A percentile compares a stretch with the other conserved stretches of the same genome.
Conservation (phyloP, 1,284 basidiomycete species). For the Acaromyces ingoldii region DNA sequence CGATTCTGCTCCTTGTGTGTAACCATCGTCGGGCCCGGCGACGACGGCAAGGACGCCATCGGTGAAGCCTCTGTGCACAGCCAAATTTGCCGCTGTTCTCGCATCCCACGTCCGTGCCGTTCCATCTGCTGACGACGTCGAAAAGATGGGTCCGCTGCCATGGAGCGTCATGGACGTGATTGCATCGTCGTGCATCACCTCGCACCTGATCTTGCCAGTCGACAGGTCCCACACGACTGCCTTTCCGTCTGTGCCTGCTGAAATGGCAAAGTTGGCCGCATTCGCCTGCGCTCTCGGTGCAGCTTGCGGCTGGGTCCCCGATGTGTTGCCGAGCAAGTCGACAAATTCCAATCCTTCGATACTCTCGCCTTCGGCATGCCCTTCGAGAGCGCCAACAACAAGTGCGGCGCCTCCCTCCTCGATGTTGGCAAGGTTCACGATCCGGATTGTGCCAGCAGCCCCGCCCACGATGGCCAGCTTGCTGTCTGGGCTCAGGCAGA, state of each 20-base stretch:
- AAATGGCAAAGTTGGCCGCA: constrained; percentile 63
- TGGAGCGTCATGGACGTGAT: constrained; percentile 52
- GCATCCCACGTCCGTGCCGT: constrained; percentile 88
- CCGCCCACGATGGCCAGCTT: constrained; percentile 79
- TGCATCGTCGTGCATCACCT: constrained; percentile 26
- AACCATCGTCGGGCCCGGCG: constrained; percentile 54
- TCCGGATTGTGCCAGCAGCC: constrained; percentile 71
- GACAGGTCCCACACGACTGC: constrained; percentile 88
- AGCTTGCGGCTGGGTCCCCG: constrained; percentile 27
- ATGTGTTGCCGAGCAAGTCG: constrained; percentile 60
- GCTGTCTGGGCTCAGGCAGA: constrained; percentile 67
- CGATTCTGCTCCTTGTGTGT: constrained; percentile 51
- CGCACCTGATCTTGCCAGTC: constrained; percentile 54
- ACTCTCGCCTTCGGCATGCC: constrained; percentile 80
- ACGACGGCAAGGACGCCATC: constrained; percentile 74
- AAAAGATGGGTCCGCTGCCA: constrained; percentile 80
- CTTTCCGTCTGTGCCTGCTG: constrained; percentile 88
- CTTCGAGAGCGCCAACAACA: constrained; percentile 71
- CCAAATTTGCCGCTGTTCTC: constrained; percentile 71
- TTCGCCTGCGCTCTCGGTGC: constrained; percentile 58
- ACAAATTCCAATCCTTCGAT: constrained; percentile 85
- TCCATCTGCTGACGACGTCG: constrained; percentile 64
- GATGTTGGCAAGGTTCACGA: constrained; percentile 72
- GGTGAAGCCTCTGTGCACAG: constrained; percentile 76
- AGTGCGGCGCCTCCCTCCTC: constrained; percentile 59